These are phyloP conservation scores for Neoarthrinium moseri DNA, from an alignment of 2,329 filamentous ascomycete genomes.

Conservation along the genomic window DNA sequence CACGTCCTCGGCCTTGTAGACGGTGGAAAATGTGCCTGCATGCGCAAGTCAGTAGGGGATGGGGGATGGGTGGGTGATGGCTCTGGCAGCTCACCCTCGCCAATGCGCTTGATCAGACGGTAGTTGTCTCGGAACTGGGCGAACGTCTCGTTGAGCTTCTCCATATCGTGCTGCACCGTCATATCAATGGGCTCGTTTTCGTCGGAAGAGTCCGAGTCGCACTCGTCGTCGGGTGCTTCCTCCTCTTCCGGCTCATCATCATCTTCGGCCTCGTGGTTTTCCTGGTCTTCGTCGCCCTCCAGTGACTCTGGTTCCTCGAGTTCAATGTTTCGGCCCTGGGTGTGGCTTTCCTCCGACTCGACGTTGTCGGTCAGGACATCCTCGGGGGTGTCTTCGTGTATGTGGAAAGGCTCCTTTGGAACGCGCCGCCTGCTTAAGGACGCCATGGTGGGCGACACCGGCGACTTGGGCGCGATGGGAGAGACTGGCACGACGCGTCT, in stretches of 20 bases:
- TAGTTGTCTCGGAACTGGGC: constrained; percentile 81
- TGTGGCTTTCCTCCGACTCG: constrained; percentile 22
- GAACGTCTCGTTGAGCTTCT: constrained; percentile 77
- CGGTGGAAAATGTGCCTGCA: constrained; percentile 92
- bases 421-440: constrained; percentile 27
- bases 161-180: constrained; percentile 80
- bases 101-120: constrained; percentile 92
- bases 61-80: too few relatives aligned
- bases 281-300: constrained; percentile 31
- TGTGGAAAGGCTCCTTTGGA: constrained; percentile 31
- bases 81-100: constrained; percentile 68
- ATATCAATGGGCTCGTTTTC: constrained; percentile 65
- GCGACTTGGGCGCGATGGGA: too few relatives aligned
- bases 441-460: constrained; percentile 12
- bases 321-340: constrained; percentile 25
- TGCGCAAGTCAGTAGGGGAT: constrained; percentile 14
- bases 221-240: constrained; percentile 36
- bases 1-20: constrained; percentile 97
- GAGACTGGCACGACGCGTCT: too few relatives aligned
- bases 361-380: constrained; percentile 25
- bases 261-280: constrained; percentile 37
- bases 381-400: constrained; percentile 30
- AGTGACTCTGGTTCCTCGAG: constrained; percentile 31
- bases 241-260: constrained; percentile 32
- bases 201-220: constrained; percentile 47